Percentiles rank a stretch among this genome's conserved stretches.
These are phyloP conservation scores for Inosperma sp. DNA, from an alignment of 768 basidiomycete species.

Conservation along the genomic window DNA sequence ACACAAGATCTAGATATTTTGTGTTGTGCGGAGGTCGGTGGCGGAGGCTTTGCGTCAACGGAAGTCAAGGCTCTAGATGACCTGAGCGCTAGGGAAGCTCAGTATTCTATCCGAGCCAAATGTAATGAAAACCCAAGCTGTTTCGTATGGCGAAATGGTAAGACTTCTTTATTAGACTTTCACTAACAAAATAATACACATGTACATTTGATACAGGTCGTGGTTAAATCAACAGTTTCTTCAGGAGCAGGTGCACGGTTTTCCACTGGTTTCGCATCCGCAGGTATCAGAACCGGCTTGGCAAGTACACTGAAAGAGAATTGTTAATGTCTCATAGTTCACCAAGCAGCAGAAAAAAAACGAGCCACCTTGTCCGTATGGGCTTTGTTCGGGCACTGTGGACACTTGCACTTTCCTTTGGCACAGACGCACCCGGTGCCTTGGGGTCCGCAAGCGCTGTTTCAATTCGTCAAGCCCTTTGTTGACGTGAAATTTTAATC, in stretches of 20 bases:
- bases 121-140: neutral
- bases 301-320: constrained; percentile 30
- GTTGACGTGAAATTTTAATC: neutral
- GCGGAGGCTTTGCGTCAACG: too few species aligned
- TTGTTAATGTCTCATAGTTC: too few species aligned
- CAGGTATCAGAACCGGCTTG: constrained; percentile 24
- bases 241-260: constrained; percentile 33
- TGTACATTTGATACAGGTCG: neutral
- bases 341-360: neutral
- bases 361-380: constrained; percentile 32
- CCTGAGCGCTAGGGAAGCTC: too few species aligned
- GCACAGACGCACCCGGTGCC: constrained; percentile 36
- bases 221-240: neutral
- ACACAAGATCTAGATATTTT: too few species aligned
- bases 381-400: constrained; percentile 34
- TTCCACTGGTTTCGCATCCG: constrained; percentile 28
- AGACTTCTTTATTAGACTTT: too few species aligned
- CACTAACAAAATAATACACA: neutral
- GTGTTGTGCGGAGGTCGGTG: too few species aligned
- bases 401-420: constrained; percentile 34
- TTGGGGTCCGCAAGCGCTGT: constrained; percentile 34
- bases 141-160: neutral
- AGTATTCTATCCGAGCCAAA: neutral
- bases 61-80: too few species aligned
- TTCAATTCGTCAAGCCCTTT: neutral